phyloP scores from a whole-genome alignment of 768 basidiomycete species.

The Suillus sp. region DNA sequence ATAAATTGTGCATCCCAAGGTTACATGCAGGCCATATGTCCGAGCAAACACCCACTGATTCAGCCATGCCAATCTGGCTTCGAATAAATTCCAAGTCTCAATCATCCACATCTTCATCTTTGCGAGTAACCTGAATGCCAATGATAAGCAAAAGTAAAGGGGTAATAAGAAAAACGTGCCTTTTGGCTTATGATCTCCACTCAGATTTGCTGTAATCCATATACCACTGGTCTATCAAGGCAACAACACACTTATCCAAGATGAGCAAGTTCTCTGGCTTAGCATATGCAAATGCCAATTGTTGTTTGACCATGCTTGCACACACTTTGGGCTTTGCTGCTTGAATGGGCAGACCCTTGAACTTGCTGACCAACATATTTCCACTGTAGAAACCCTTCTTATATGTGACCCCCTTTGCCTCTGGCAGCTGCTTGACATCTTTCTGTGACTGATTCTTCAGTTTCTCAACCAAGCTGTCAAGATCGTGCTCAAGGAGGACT shows the following conservation, averaged over 20 bases:
- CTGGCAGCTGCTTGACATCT: constrained; percentile 88
- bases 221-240: constrained; percentile 99
- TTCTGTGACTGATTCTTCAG: constrained; percentile 96
- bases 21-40: constrained; percentile 86
- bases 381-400: constrained; percentile 98
- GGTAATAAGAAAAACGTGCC: constrained; percentile 47
- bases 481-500: no score
- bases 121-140: constrained; percentile 59
- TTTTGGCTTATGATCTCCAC: constrained; percentile 89
- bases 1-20: constrained; percentile 98
- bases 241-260: constrained; percentile 98
- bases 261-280: constrained; percentile 93
- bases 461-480: constrained; percentile 79
- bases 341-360: constrained; percentile 84
- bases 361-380: constrained; percentile 88
- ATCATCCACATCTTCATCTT: constrained; percentile 87
- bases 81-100: constrained; percentile 92
- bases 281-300: constrained; percentile 86
- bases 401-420: constrained; percentile 97
- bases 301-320: constrained; percentile 74
- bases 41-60: constrained; percentile 99
- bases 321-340: constrained; percentile 92
- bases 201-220: constrained; percentile 89
- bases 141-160: constrained; percentile 4
- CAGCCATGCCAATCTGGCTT: constrained; percentile 91